phyloP scores from a whole-genome alignment of 1,139 yeast genomes.

The Candida sanyaensis region DNA sequence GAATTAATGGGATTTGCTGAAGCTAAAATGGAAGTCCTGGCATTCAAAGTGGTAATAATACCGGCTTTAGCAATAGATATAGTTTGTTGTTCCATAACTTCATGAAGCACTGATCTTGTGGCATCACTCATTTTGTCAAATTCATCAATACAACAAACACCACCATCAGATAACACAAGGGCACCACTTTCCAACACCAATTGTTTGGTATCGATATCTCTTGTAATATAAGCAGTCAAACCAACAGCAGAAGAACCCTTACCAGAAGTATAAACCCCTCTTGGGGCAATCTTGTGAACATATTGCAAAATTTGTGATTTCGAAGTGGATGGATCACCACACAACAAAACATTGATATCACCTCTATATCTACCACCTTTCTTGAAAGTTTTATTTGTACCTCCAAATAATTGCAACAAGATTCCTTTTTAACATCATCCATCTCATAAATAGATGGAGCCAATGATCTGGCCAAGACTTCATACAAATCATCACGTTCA shows the following conservation, averaged over 20 bases:
- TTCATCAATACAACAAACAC: conserved; percentile 98
- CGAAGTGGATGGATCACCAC: conserved; percentile 98
- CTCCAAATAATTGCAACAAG: conserved; percentile 89
- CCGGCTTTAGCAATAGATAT: conserved; percentile 98
- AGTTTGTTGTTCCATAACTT: conserved; percentile 99
- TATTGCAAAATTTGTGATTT: conserved; percentile 92
- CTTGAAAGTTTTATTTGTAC: conserved; percentile 83
- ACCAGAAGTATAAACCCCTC: conserved; percentile 98
- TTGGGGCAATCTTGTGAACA: conserved; percentile 95
- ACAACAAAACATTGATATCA: conserved; percentile 82
- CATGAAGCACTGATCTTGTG: conserved; percentile 93
- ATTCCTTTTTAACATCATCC: conserved; percentile 95
- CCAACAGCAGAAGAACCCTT: conserved; percentile 99
- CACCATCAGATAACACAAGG: conserved; percentile 93
- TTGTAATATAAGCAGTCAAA: conserved; percentile 92
- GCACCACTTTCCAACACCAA: conserved; percentile 96
- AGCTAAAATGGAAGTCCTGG: conserved; percentile 92
- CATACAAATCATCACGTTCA: conserved; percentile 77
- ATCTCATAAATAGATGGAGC: conserved; percentile 96
- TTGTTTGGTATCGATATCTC: conserved; percentile 92
- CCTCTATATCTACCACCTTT: conserved; percentile 97
- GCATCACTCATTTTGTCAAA: conserved; percentile 97
- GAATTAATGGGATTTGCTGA: conserved; percentile 98
- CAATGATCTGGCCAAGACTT: conserved; percentile 82
- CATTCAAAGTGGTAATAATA: conserved; percentile 92